Base-by-base conservation (phyloP, 2,329 filamentous ascomycete genomes). In the Diplodia sapinea region DNA sequence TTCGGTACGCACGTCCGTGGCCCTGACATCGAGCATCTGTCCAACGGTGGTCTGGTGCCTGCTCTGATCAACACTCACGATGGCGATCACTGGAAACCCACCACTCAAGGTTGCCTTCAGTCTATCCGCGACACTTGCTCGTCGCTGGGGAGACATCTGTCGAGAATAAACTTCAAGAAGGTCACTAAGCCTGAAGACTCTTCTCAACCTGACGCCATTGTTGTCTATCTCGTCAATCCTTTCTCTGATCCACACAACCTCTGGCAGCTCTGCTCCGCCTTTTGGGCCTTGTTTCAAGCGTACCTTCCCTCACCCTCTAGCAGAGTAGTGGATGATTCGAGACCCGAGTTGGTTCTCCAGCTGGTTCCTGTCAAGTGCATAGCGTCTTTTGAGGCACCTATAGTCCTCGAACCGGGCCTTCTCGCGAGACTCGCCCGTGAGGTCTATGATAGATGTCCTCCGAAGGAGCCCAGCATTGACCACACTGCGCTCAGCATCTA, bases 211-310 rank as follows among this genome's bases (percentile, higher is more conserved):
- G 78, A 76, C 61, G 79, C 80, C 1, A 79, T 93, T 68, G 90
- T 95, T 17, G 83, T 95, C 17, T 94, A 92, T 74, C 88, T 93
- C 72, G 81, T 94, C 47, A 92, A 94, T 76, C 87, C 88, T 0
- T 88, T 90, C 2, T 83, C 86, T 17, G 84, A 86, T 55, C 82
- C 87, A 1, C 82, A 83, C 4, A 86, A 89, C 33, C 63, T 67
- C 80, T 92, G 73, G 84, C 88, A 93, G 69, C 86, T 92, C 1
- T 94, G 91, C 73, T 84, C 87, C 12, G 88, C 89, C 12, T 94
- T 94, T 75, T 89, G 91, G 76, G 83, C 86, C 49, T 86, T 94
- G 5, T 91, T 89, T 71, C 88, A 91, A 69, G 79, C 85, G 4
- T 91, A 91, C 73, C 72, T 74, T 7, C 84, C 83, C 26, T 75